Evolutionary conservation across 2,329 filamentous ascomycete species (phyloP), one percentile per base, ranked within the genome.

Genomic region (Colletotrichum liaoningense): DNA sequence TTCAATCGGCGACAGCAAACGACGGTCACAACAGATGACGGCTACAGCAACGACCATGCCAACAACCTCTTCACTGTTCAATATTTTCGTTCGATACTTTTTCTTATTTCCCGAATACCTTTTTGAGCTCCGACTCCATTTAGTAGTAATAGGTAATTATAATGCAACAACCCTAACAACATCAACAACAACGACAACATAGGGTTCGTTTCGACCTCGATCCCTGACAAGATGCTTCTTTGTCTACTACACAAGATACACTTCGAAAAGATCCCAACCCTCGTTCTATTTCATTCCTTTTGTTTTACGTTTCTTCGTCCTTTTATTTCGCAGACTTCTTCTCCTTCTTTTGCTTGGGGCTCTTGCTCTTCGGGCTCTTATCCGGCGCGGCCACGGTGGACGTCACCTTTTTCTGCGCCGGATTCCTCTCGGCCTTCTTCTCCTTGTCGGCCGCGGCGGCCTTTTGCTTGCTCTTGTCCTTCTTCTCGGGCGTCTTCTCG

Each of bases 401-500:
- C 1, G 62, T 64, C 30, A 64, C 59, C 33, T 56, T 69, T 42
- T 70, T 46, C 68, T 71, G 62, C 22, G 28, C 68, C 22, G 55
- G 55, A 28, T 62, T 70, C 63, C 76, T 76, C 69, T 76, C 72
- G 55, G 66, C 46, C 74, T 76, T 77, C 73, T 75, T 76, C 71
- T 54, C 68, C 74, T 74, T 75, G 59, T 76, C 74, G 63, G 49
- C 28, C 33, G 64, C 62, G 26, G 55, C 65, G 58, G 67, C 55
- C 69, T 69, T 64, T 62, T 74, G 72, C 65, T 70, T 70, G 33
- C 35, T 67, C 73, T 69, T 66, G 42, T 67, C 65, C 60, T 74
- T 70, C 67, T 76, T 73, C 63, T 73, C 73, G 5, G 49, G 58
- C 14, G 56, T 57, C 42, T 73, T 69, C 67, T 75, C 72, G 49